These are phyloP conservation scores for Naumovozyma castellii DNA, from an alignment of 805 yeast species.

Conservation along the genomic window DNA sequence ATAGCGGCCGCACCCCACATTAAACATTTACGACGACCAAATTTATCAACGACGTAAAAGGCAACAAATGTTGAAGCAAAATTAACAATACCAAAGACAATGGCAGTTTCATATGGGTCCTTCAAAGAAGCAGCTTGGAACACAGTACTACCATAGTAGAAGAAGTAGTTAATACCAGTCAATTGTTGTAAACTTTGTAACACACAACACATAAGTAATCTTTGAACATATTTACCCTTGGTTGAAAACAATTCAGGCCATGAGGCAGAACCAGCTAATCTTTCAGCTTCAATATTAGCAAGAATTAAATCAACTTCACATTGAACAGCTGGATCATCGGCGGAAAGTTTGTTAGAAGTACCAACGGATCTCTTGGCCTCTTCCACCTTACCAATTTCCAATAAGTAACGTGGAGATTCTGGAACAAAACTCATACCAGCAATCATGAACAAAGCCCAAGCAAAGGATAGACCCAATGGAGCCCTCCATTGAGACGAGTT, in stretches of 20 bases:
- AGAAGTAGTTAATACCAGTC: slow-evolving; percentile 53
- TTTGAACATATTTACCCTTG: slow-evolving; percentile 44
- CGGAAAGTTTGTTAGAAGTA: slow-evolving; percentile 39
- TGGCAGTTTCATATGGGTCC: slow-evolving; percentile 47
- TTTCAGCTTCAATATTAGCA: slow-evolving; percentile 50
- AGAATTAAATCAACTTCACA: slow-evolving; percentile 40
- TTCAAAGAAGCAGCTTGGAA: slow-evolving; percentile 48
- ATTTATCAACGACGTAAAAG: no score
- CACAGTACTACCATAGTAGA: slow-evolving; percentile 52
- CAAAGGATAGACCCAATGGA: no score
- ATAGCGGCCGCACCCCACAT: no score
- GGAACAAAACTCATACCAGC: no score
- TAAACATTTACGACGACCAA: no score
- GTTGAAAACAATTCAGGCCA: slow-evolving; percentile 42
- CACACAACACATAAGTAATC: no score
- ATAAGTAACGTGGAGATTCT: slow-evolving; percentile 57
- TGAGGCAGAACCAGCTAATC: slow-evolving; percentile 48
- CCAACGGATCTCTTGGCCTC: slow-evolving; percentile 47
- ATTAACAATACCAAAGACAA: no score
- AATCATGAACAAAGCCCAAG: no score
- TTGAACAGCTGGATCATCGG: slow-evolving; percentile 39
- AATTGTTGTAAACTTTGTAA: slow-evolving; percentile 53
- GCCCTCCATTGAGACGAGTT: slow-evolving; percentile 65
- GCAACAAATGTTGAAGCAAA: no score
- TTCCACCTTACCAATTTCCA: slow-evolving; percentile 41